Conservation (phyloP, 352 stramenopile genomes). For the Phytophthora pseudosyringae region DNA sequence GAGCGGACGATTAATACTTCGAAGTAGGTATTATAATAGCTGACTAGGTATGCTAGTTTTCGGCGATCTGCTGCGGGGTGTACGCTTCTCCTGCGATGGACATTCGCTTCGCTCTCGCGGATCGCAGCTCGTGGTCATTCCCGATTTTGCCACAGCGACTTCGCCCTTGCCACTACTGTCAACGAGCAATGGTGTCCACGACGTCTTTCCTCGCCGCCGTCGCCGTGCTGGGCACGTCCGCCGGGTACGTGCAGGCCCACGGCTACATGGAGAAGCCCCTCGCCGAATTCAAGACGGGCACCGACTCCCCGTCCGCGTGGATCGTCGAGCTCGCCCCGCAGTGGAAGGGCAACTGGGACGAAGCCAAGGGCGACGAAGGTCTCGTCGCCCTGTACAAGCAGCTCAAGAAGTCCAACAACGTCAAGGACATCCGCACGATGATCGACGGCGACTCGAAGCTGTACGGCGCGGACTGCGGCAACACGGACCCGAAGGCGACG, state of each 20-base stretch:
- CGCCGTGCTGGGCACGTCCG: constrained; percentile 7
- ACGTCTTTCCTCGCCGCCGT: constrained; percentile 9
- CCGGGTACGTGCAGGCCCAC: constrained; percentile 19
- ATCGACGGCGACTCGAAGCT: constrained; percentile 34
- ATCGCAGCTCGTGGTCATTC: neutral
- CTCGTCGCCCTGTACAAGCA: constrained; percentile 34
- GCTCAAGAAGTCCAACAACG: constrained; percentile 27
- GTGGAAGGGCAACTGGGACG: constrained; percentile 34
- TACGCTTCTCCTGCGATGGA: constrained; percentile 4
- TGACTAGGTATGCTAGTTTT: constrained; percentile 8
- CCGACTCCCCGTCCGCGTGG: constrained; percentile 20
- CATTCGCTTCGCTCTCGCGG: neutral
- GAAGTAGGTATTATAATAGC: too few relatives aligned
- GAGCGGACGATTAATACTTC: too few relatives aligned
- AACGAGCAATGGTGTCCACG: constrained; percentile 22
- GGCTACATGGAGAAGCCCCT: constrained; percentile 36
- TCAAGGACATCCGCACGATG: constrained; percentile 35
- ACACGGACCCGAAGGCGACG: constrained; percentile 32
- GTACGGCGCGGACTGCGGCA: constrained; percentile 36
- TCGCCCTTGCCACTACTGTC: neutral
- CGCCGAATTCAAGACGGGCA: constrained; percentile 26
- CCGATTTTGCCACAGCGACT: neutral
- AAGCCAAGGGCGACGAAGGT: constrained; percentile 16
- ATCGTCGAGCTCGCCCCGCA: constrained; percentile 28
- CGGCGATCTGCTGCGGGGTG: constrained; percentile 14